Base-by-base conservation (phyloP, 2,329 filamentous ascomycete species). In the Diplodia seriata region DNA sequence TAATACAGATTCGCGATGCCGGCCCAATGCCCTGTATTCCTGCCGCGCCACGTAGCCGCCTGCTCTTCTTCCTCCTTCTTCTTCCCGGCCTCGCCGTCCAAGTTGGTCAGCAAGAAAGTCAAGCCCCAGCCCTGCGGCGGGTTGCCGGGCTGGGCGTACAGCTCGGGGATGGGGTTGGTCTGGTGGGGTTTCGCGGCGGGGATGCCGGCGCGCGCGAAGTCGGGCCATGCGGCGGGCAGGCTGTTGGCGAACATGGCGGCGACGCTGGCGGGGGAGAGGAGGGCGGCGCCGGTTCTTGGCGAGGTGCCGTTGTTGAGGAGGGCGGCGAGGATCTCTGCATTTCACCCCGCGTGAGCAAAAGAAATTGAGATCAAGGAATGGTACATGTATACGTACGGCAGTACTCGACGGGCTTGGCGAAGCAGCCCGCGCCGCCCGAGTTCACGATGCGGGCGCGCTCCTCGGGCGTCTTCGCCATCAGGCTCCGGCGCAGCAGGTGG, bases 201-300 rank as follows among this genome's bases (percentile, higher is more conserved):
- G 2, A 86, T 79, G 2, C 73, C 72, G 68, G 81, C 40, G 0
- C 84, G 80, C 1, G 81, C 81, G 67, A 86, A 87, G 69, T 88
- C 73, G 0, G 87, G 86, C 57, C 85, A 82, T 7, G 43, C 7
- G 1, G 83, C 69, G 0, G 85, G 81, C 62, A 90, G 84, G 70
- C 89, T 88, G 74, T 91, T 91, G 68, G 80, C 80, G 75, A 88
- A 91, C 86, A 91, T 89, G 38, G 85, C 76, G 14, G 88, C 82
- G 0, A 92, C 85, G 0, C 88, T 90, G 36, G 83, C 79, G 18
- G 83, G 80, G 23, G 81, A 78, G 7, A 92, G 80, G 38, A 92
- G 83, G 63, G 81, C 80, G 0, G 76, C 74, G 1, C 85, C 84
- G 0, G 87, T 91, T 0, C 72, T 81, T 0, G 89, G 86, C 40